Evolutionary conservation across 495 filamentous ascomycete species (phyloP).

Genomic region (Jackrogersella minutella): DNA sequence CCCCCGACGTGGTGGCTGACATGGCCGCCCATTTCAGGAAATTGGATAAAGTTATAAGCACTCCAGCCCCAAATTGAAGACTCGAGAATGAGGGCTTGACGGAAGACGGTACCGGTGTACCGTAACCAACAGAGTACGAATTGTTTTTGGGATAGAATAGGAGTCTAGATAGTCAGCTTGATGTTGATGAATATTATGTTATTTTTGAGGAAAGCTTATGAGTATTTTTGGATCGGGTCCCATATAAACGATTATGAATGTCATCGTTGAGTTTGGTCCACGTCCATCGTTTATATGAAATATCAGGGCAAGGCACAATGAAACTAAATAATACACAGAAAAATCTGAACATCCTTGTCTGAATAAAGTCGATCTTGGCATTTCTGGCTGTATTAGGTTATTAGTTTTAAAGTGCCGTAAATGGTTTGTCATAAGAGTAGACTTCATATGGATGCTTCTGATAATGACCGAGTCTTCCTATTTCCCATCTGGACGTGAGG

Average conservation of each 20-base stretch:
- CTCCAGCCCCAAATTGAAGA: neutral
- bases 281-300: too few relatives aligned
- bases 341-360: neutral
- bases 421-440: neutral
- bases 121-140: neutral
- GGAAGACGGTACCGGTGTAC: neutral
- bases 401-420: neutral
- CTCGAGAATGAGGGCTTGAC: neutral
- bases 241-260: too few relatives aligned
- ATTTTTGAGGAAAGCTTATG: too few relatives aligned
- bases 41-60: neutral
- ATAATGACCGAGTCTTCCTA: too few relatives aligned
- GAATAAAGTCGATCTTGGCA: neutral
- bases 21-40: conserved; percentile 3
- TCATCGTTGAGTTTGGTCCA: too few relatives aligned
- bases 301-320: too few relatives aligned
- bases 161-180: neutral
- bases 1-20: neutral
- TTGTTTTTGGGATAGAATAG: too few relatives aligned
- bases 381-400: neutral
- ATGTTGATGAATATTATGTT: neutral
- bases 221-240: too few relatives aligned
- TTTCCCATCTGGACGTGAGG: too few relatives aligned
- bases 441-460: neutral
- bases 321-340: neutral